Conservation (phyloP, 2,329 filamentous ascomycete genomes). For the Monilinia polystroma region DNA sequence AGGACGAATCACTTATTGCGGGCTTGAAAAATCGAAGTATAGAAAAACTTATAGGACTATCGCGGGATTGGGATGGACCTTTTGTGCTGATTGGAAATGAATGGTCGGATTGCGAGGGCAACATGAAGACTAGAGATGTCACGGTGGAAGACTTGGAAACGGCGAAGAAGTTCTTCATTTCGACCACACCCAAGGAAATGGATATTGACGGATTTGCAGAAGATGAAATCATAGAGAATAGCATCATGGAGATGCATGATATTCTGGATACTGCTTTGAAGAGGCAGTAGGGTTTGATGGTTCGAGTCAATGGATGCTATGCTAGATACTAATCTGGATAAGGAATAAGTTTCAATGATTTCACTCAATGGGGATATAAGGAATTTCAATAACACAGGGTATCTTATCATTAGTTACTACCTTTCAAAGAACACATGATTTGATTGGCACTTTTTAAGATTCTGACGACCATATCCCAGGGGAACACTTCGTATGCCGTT, state of each 20-base stretch:
- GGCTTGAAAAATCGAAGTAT: neutral
- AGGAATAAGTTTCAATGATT: neutral
- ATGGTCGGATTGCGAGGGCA: neutral
- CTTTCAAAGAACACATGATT: no score
- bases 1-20: neutral
- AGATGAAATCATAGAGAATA: neutral
- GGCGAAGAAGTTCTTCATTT: neutral
- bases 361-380: neutral
- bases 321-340: neutral
- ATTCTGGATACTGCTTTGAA: neutral
- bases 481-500: no score
- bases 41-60: neutral
- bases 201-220: neutral
- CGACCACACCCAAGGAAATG: neutral
- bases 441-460: no score
- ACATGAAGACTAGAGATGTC: neutral
- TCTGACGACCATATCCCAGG: no score
- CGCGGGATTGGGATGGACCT: neutral
- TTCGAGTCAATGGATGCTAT: no score
- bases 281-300: neutral
- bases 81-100: neutral
- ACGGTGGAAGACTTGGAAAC: constrained; percentile 6
- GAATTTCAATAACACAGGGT: neutral
- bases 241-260: neutral
- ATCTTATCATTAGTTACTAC: no score